A percentile compares a stretch with the other conserved stretches of the same genome.
Conservation (phyloP, 164 flowering plant species). For the Vitis amurensis region DNA sequence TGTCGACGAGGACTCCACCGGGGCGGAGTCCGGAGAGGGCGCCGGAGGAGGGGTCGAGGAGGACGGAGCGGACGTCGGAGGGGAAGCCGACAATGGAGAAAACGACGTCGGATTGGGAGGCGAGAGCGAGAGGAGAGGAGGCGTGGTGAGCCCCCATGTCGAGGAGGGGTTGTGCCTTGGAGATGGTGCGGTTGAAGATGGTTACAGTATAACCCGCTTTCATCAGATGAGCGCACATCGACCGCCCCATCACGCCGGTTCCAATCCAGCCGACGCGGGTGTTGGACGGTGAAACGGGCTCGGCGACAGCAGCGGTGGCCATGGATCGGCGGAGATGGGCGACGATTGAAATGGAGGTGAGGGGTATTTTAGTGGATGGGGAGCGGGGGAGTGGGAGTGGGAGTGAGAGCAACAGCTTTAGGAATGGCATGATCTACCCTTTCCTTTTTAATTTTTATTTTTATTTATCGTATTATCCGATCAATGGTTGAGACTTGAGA, state of each 20-base stretch:
- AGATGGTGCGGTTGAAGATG: slow-evolving; percentile 85
- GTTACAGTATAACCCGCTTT: slow-evolving; percentile 84
- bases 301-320: slow-evolving; percentile 43
- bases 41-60: slow-evolving; percentile 62
- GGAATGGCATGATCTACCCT: background rate
- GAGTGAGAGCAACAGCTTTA: background rate
- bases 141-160: slow-evolving; percentile 74
- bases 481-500: too few species aligned
- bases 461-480: too few species aligned
- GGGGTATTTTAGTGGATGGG: background rate
- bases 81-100: slow-evolving; percentile 98
- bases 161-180: slow-evolving; percentile 81
- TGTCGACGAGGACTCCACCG: slow-evolving; percentile 73
- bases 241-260: slow-evolving; percentile 95
- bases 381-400: slow-evolving; percentile 12
- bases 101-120: slow-evolving; percentile 80
- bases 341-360: background rate
- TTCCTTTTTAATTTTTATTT: too few species aligned
- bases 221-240: slow-evolving; percentile 88
- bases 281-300: slow-evolving; percentile 46
- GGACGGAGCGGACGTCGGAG: slow-evolving; percentile 85
- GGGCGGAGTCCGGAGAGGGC: slow-evolving; percentile 64
- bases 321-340: slow-evolving; percentile 39
- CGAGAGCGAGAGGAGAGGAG: slow-evolving; percentile 64
- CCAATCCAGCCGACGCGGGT: slow-evolving; percentile 98